Conservation (phyloP, 2,329 filamentous ascomycete genomes). For the Colletotrichum sansevieriae region DNA sequence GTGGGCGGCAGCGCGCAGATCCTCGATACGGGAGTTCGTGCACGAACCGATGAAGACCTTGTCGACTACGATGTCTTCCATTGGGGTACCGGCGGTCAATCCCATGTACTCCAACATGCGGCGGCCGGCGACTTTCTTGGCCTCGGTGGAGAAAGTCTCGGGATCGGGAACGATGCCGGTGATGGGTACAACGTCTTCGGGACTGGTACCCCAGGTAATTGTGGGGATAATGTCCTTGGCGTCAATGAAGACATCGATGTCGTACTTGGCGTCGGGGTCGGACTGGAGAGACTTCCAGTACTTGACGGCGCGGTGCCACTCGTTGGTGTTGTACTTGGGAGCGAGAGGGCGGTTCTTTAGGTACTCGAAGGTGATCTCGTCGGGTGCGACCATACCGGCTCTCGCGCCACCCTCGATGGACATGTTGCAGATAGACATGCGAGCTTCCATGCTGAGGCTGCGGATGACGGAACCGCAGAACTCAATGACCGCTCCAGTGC, state of each 20-base stretch:
- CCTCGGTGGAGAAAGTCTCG: constrained; percentile 83
- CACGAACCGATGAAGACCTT: constrained; percentile 99
- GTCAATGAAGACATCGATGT: constrained; percentile 89
- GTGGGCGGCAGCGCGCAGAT: constrained; percentile 87
- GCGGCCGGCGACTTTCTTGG: constrained; percentile 83
- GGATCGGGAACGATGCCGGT: constrained; percentile 91
- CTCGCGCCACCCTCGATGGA: constrained; percentile 95
- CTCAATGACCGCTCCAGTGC: constrained; percentile 94
- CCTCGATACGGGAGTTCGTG: constrained; percentile 97
- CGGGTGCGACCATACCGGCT: constrained; percentile 96
- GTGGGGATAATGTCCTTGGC: constrained; percentile 94
- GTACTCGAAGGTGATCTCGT: constrained; percentile 94
- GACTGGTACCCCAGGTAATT: constrained; percentile 96
- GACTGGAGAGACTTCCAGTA: constrained; percentile 92
- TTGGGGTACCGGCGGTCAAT: constrained; percentile 83
- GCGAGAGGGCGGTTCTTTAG: constrained; percentile 92
- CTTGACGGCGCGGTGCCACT: constrained; percentile 89
- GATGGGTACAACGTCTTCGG: constrained; percentile 96
- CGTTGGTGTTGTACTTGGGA: constrained; percentile 83
- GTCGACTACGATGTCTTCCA: constrained; percentile 93
- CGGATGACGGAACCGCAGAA: constrained; percentile 97
- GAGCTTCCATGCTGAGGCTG: constrained; percentile 90
- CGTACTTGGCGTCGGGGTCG: constrained; percentile 89
- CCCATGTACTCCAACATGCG: constrained; percentile 98
- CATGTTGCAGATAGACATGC: constrained; percentile 99